A percentile compares a stretch with the other conserved stretches of the same genome.
phyloP scores from a whole-genome alignment of 805 yeast genomes.

The Candida corydali region DNA sequence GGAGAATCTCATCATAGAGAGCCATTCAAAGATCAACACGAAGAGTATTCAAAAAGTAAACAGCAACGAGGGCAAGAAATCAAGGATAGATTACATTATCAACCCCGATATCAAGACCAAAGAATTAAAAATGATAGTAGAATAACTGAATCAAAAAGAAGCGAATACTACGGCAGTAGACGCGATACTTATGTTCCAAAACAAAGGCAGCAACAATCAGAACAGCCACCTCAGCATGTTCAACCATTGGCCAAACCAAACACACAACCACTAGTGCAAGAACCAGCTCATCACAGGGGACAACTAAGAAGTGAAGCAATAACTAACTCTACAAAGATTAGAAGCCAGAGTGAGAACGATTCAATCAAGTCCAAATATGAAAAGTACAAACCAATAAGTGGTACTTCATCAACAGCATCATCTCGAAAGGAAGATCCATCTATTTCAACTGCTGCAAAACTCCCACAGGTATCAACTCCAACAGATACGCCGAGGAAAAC shows the following conservation, averaged over 20 bases:
- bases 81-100: background rate
- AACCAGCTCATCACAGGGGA: background rate
- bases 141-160: background rate
- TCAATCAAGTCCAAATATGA: slow-evolving; percentile 4
- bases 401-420: background rate
- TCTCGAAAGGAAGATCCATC: slow-evolving; percentile 1
- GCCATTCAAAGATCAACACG: background rate
- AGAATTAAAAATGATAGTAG: background rate
- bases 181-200: slow-evolving; percentile 9
- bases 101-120: slow-evolving; percentile 4
- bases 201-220: slow-evolving; percentile 3
- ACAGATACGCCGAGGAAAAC: background rate
- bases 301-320: background rate
- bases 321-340: background rate
- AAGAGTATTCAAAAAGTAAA: background rate
- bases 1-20: slow-evolving; percentile 1
- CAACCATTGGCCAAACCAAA: slow-evolving; percentile 2
- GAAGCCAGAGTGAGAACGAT: slow-evolving; percentile 1
- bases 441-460: background rate
- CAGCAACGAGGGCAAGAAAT: background rate
- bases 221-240: background rate
- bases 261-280: too few species aligned
- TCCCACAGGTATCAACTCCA: background rate
- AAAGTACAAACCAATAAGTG: slow-evolving; percentile 1
- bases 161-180: background rate